Evolutionary conservation across 1,139 yeast species (phyloP), one percentile per base, ranked within the genome.

Genomic region (Saccharomyces hybrid): DNA sequence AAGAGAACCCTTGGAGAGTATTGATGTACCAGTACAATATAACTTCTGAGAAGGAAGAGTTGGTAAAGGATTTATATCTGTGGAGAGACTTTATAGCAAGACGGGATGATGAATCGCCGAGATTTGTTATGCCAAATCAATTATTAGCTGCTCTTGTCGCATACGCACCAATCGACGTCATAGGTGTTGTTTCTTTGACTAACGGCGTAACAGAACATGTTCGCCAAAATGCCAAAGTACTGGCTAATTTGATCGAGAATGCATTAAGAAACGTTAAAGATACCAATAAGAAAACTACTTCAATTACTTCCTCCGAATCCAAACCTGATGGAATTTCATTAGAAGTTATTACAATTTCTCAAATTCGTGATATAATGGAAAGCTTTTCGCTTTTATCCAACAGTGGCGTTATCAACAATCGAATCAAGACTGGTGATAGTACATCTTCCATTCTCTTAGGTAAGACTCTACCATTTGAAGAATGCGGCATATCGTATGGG

Each of bases 61-160:
- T 88, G 13, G 77, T 89, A 13, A 81, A 78, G 56, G 81, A 75
- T 1, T 73, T 95, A 27, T 88, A 80, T 63, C 77, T 80, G 47
- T 93, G 98, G 98, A 80, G 99, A 67, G 98, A 95, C 66, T 56
- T 62, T 1, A 65, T 78, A 44, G 98, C 98, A 0, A 78, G 95
- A 57, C 64, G 74, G 49, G 78, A 79, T 50, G 99, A 95, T 67
- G 99, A 95, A 69, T 87, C 96, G 1, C 82, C 86, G 1, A 75
- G 96, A 59, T 93, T 75, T 63, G 75, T 93, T 7, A 85, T 91
- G 93, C 83, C 96, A 4, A 90, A 89, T 66, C 95, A 86, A 63
- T 70, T 86, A 8, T 68, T 93, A 51, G 84, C 86, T 0, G 78
- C 85, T 0, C 71, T 93, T 52, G 83, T 85, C 3, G 74, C 78